phyloP scores from a whole-genome alignment of 169 alveolate genomes.

The Plasmodium falciparum region DNA sequence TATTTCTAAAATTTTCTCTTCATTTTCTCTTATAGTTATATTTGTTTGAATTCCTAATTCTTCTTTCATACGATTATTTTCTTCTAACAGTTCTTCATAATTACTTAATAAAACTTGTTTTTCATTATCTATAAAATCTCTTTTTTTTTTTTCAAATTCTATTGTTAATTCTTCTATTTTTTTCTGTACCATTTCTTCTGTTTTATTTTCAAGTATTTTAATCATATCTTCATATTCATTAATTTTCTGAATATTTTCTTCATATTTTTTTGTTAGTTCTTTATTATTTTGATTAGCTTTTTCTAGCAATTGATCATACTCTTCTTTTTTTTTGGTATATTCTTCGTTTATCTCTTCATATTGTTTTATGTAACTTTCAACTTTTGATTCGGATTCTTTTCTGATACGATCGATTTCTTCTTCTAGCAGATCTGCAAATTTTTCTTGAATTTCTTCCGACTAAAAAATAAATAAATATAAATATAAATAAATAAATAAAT shows the following conservation, averaged over 20 bases:
- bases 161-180: slow-evolving; percentile 72
- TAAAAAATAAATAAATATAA: background rate
- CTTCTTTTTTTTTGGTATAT: slow-evolving; percentile 45
- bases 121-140: slow-evolving; percentile 50
- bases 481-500: background rate
- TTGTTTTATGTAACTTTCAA: slow-evolving; percentile 27
- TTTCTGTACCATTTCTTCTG: slow-evolving; percentile 45
- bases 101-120: slow-evolving; percentile 37
- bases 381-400: slow-evolving; percentile 53
- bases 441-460: slow-evolving; percentile 67
- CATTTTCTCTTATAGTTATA: slow-evolving; percentile 27
- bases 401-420: slow-evolving; percentile 65
- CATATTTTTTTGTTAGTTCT: slow-evolving; percentile 48
- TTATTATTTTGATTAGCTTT: slow-evolving; percentile 55
- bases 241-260: slow-evolving; percentile 75
- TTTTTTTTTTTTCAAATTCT: slow-evolving; percentile 51
- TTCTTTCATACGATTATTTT: slow-evolving; percentile 22
- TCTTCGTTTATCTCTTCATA: slow-evolving; percentile 64
- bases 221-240: slow-evolving; percentile 72
- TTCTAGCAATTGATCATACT: slow-evolving; percentile 45
- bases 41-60: slow-evolving; percentile 13
- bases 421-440: slow-evolving; percentile 60
- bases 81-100: slow-evolving; percentile 19
- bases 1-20: slow-evolving; percentile 22
- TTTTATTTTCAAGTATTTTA: slow-evolving; percentile 50